These are phyloP conservation scores for Rutidosis leptorrhynchoides DNA, from an alignment of 129 eudicot species.

Conservation along the genomic window DNA sequence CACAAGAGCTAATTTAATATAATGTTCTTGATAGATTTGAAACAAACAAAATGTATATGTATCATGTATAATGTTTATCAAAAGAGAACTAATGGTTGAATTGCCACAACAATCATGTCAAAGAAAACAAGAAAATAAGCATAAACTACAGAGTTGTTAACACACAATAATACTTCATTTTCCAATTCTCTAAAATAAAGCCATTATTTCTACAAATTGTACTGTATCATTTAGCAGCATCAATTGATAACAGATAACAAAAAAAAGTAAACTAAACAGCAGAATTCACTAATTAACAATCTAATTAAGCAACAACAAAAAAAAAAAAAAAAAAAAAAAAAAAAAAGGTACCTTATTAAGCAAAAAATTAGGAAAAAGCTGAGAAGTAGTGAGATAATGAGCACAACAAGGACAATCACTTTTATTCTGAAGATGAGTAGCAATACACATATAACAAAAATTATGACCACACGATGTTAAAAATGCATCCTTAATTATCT, in stretches of 20 bases:
- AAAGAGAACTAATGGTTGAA: background rate
- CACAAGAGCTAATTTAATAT: background rate
- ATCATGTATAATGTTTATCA: background rate
- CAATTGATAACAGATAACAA: background rate
- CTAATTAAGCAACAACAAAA: background rate
- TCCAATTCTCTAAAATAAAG: conserved; percentile 1
- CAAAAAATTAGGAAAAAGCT: conserved; percentile 77
- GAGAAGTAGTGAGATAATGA: conserved; percentile 52
- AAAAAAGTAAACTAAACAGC: conserved; percentile 9
- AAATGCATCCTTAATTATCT: conserved; percentile 82
- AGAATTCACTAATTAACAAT: background rate
- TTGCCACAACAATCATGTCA: background rate
- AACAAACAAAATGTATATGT: background rate
- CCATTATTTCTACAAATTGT: conserved; percentile 4
- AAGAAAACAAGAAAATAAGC: background rate
- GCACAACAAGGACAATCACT: conserved; percentile 84
- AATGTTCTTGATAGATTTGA: background rate
- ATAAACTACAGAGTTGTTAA: background rate
- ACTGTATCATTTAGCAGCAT: conserved; percentile 1
- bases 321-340: background rate
- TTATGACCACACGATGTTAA: conserved; percentile 87
- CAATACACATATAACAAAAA: conserved; percentile 85
- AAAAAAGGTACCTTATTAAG: conserved; percentile 61
- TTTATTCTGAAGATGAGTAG: conserved; percentile 77
- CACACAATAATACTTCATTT: background rate